Percentiles rank a stretch among this genome's conserved stretches.
phyloP scores from a whole-genome alignment of 192 early-diverging fungal genomes.

The Umbelopsis vinacea region DNA sequence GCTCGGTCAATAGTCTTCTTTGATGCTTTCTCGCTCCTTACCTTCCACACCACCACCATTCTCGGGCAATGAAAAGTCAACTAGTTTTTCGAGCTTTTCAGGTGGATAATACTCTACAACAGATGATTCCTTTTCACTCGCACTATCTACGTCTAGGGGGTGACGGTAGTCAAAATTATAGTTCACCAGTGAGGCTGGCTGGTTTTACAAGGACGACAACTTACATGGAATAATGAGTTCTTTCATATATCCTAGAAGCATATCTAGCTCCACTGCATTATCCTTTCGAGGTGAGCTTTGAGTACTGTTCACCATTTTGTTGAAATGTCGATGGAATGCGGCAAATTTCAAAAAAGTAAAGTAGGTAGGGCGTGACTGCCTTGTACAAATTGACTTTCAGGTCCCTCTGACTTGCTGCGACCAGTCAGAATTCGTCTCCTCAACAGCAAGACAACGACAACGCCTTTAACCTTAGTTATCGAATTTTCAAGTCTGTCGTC shows the following conservation, averaged over 20 bases:
- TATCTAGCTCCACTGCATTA: conserved; percentile 48
- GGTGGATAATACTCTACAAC: conserved; percentile 50
- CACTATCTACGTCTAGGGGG: conserved; percentile 48
- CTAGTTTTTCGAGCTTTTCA: conserved; percentile 46
- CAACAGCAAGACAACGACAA: too few relatives aligned
- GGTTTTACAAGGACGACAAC: not conserved
- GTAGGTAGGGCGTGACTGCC: not conserved
- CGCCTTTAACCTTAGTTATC: too few relatives aligned
- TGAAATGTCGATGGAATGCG: not conserved
- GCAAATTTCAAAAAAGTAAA: conserved; percentile 1
- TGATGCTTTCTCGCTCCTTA: conserved; percentile 27
- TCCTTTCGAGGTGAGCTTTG: not conserved
- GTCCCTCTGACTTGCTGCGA: too few relatives aligned
- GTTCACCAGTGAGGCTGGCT: not conserved
- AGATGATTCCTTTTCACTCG: conserved; percentile 37
- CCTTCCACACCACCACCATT: conserved; percentile 48
- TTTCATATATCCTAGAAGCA: conserved; percentile 48
- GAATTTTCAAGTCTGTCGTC: too few relatives aligned
- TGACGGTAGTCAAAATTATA: conserved; percentile 14
- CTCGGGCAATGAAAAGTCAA: conserved; percentile 54
- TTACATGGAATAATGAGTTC: conserved; percentile 51
- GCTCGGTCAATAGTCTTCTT: not conserved
- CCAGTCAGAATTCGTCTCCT: too few relatives aligned
- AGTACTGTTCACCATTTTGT: not conserved
- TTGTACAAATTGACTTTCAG: not conserved